Conservation (phyloP, 768 basidiomycete species). For the Austroboletus festivus region DNA sequence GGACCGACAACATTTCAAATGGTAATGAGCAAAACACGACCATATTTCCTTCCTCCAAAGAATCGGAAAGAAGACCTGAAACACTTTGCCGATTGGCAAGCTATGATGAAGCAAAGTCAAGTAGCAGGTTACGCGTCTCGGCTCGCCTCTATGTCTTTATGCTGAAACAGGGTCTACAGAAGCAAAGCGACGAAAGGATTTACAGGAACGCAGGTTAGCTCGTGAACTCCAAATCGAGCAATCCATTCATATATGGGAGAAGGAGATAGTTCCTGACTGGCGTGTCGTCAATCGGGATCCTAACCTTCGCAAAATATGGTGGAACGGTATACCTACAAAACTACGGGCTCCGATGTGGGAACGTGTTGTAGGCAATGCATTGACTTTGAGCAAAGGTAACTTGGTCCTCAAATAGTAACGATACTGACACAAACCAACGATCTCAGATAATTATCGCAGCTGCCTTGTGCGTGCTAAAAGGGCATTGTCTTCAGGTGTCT, state of each 20-base stretch:
- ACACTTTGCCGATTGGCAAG: conserved; percentile 82
- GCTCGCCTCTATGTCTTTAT: not conserved
- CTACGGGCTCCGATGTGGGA: conserved; percentile 81
- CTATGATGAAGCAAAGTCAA: conserved; percentile 84
- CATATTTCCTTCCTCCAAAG: conserved; percentile 83
- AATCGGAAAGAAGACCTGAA: conserved; percentile 70
- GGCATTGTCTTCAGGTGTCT: conserved; percentile 59
- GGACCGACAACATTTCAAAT: conserved; percentile 76
- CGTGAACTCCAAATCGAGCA: conserved; percentile 71
- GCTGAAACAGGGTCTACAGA: conserved; percentile 39
- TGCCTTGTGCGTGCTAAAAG: conserved; percentile 74
- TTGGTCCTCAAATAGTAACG: conserved; percentile 1
- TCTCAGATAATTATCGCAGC: conserved; percentile 60
- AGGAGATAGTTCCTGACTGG: conserved; percentile 81
- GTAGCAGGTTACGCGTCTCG: conserved; percentile 49
- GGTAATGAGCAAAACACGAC: conserved; percentile 82
- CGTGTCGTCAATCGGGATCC: conserved; percentile 65
- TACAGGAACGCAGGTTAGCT: conserved; percentile 58
- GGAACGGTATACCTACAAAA: conserved; percentile 84
- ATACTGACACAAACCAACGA: conserved; percentile 2
- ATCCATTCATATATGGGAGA: conserved; percentile 73
- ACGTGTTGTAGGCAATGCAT: conserved; percentile 76
- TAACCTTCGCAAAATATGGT: conserved; percentile 72
- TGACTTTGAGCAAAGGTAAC: conserved; percentile 79
- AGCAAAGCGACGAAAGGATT: conserved; percentile 62